phyloP scores from a whole-genome alignment of 2,329 filamentous ascomycete species.

The Botrytis fabae region DNA sequence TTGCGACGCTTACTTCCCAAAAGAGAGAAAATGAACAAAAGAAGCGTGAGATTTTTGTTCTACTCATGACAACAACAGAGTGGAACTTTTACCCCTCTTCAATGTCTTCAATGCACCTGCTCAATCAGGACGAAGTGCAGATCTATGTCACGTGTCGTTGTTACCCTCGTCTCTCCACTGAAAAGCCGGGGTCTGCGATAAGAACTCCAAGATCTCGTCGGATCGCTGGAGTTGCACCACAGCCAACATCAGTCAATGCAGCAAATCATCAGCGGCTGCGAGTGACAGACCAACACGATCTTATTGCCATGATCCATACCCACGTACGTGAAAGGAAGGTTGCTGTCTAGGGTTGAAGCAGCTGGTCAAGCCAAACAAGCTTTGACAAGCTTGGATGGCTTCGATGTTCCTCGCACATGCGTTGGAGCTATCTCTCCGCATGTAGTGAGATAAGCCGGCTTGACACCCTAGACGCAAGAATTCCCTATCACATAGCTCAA shows the following conservation, averaged over 20 bases:
- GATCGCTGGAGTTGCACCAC: neutral
- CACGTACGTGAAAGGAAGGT: neutral
- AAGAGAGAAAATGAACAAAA: neutral
- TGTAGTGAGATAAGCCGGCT: constrained; percentile 6
- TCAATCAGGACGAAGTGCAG: neutral
- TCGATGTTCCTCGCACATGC: constrained; percentile 3
- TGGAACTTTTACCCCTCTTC: constrained; percentile 19
- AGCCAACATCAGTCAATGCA: neutral
- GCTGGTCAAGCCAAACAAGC: neutral
- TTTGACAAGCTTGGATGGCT: neutral
- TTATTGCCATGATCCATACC: neutral
- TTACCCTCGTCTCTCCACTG: neutral
- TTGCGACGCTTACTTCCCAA: neutral
- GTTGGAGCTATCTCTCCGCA: neutral
- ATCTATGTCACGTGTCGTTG: neutral
- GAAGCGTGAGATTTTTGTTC: neutral
- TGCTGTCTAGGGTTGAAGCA: neutral
- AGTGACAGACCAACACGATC: neutral
- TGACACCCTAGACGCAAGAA: neutral
- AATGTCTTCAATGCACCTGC: constrained; percentile 10
- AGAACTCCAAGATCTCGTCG: neutral
- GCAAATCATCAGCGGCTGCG: neutral
- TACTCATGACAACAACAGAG: neutral
- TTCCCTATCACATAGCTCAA: neutral
- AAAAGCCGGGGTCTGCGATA: neutral